These are phyloP conservation scores for Ustilago loliicola DNA, from an alignment of 1,284 basidiomycete species.

Conservation along the genomic window DNA sequence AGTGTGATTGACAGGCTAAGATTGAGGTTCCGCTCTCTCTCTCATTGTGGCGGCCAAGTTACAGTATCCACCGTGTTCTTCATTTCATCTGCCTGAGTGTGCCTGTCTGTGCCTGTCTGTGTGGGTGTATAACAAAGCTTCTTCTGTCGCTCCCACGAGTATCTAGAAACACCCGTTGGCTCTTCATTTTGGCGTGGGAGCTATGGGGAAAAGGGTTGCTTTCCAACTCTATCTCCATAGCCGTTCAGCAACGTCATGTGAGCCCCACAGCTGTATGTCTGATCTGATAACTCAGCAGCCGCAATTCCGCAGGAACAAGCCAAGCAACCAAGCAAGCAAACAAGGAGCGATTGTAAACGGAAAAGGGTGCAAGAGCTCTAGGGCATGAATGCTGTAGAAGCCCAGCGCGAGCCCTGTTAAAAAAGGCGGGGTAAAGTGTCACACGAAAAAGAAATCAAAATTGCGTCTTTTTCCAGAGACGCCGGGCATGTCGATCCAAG, in stretches of 20 bases:
- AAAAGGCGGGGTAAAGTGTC: neutral
- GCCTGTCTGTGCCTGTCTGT: neutral
- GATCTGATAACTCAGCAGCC: too few relatives aligned
- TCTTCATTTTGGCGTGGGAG: neutral
- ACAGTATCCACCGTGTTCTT: too few relatives aligned
- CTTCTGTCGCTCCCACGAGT: neutral
- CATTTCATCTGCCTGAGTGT: too few relatives aligned
- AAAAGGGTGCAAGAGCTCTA: neutral
- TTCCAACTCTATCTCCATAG: too few relatives aligned
- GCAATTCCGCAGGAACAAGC: too few relatives aligned
- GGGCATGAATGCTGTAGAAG: constrained; percentile 3
- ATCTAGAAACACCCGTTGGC: neutral
- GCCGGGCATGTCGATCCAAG: constrained; percentile 2
- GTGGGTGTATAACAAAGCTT: neutral
- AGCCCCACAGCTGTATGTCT: too few relatives aligned
- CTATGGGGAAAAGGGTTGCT: neutral
- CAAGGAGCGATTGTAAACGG: too few relatives aligned
- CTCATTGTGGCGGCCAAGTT: too few relatives aligned
- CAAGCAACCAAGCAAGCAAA: too few relatives aligned
- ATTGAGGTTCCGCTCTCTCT: too few relatives aligned
- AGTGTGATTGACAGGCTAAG: too few relatives aligned
- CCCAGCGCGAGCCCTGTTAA: neutral
- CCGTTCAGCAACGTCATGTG: too few relatives aligned
- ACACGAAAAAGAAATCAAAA: neutral
- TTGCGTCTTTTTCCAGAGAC: constrained; percentile 3